phyloP scores from a whole-genome alignment of 2,329 filamentous ascomycete genomes.

The Fusarium goolgardi region DNA sequence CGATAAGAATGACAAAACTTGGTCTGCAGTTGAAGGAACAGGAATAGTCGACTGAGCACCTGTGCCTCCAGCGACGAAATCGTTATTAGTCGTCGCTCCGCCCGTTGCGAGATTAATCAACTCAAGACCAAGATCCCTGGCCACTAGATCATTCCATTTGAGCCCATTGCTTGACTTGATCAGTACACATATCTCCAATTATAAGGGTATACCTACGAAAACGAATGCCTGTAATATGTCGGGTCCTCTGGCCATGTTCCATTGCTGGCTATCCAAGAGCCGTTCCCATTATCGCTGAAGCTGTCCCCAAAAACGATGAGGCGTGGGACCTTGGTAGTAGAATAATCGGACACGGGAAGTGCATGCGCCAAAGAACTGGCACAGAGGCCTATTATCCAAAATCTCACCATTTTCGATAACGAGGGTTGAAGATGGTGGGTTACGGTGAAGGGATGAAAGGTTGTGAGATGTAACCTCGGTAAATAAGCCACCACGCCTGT shows the following conservation, averaged over 20 bases:
- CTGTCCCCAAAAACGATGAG: conserved; percentile 39
- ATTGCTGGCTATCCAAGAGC: conserved; percentile 33
- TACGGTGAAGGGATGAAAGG: conserved; percentile 8
- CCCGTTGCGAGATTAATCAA: conserved; percentile 33
- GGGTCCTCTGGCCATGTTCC: conserved; percentile 33
- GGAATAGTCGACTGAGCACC: conserved; percentile 21
- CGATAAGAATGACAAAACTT: conserved; percentile 15
- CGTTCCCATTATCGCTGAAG: conserved; percentile 38
- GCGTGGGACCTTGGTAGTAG: neutral
- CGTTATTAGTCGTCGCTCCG: conserved; percentile 27
- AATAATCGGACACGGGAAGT: neutral
- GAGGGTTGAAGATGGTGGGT: neutral
- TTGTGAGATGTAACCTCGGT: conserved; percentile 5
- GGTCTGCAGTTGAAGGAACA: conserved; percentile 27
- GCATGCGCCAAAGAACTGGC: neutral
- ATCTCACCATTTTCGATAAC: conserved; percentile 11
- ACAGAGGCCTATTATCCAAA: neutral
- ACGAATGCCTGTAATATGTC: conserved; percentile 33
- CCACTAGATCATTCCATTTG: conserved; percentile 30
- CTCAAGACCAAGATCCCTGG: conserved; percentile 7
- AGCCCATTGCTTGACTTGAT: conserved; percentile 5
- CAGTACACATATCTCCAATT: rapidly evolving
- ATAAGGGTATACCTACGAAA: neutral
- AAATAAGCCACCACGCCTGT: conserved; percentile 10
- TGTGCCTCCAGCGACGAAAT: conserved; percentile 29